These are phyloP conservation scores for Mychonastes homosphaera DNA, from an alignment of 139 green algal species.

Conservation along the genomic window DNA sequence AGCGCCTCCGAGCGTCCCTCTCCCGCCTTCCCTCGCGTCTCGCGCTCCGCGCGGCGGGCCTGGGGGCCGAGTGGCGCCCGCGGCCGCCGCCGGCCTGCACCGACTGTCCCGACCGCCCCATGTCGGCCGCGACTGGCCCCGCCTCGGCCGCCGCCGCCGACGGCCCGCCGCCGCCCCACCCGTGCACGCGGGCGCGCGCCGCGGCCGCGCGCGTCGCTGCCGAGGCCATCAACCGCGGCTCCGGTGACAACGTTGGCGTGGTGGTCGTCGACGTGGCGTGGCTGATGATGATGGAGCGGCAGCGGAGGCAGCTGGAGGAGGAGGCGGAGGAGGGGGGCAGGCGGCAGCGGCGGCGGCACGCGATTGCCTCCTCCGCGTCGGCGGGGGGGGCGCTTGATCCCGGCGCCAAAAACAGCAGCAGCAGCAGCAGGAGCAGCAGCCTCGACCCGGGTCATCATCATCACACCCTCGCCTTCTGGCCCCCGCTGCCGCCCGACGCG, in stretches of 20 bases:
- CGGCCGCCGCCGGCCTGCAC: background rate
- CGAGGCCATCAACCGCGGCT: constrained; percentile 41
- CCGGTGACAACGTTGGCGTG: constrained; percentile 51
- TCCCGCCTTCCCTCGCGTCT: too few species aligned
- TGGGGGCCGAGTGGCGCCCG: background rate
- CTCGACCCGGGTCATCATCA: too few species aligned
- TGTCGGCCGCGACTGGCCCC: background rate
- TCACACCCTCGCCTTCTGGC: background rate
- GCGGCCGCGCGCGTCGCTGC: constrained; percentile 22
- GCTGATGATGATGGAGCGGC: background rate
- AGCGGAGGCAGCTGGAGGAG: background rate
- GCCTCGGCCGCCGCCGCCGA: background rate
- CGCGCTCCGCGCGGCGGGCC: background rate
- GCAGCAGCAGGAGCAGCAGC: constrained; percentile 1
- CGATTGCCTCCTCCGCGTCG: background rate
- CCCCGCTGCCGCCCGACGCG: background rate
- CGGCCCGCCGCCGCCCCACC: background rate
- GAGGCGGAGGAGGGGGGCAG: background rate
- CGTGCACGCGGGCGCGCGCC: constrained; percentile 7
- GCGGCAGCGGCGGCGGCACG: constrained; percentile 2
- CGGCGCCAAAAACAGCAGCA: background rate
- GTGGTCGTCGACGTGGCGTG: constrained; percentile 33
- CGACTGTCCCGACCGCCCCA: background rate
- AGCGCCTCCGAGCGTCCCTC: too few species aligned
- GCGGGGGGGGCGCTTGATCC: too few species aligned